Conservation (phyloP, 2,329 filamentous ascomycete species). For the Colletotrichum liriopes region DNA sequence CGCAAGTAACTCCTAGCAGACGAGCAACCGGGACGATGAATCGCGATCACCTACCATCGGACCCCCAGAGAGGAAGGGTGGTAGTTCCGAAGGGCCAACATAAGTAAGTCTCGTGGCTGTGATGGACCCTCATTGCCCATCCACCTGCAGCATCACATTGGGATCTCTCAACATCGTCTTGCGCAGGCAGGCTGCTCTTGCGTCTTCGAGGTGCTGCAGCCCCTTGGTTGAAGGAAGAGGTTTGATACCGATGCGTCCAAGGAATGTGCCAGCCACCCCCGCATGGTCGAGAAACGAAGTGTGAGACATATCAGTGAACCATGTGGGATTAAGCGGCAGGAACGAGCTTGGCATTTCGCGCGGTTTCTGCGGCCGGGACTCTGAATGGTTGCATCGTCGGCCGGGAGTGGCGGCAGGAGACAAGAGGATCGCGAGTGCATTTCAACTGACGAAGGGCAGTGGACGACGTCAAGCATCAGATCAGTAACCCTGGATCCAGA, state of each 20-base stretch:
- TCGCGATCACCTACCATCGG: background rate
- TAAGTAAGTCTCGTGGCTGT: background rate
- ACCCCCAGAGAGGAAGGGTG: background rate
- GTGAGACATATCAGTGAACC: conserved; percentile 29
- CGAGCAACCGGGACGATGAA: background rate
- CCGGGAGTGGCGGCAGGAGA: background rate
- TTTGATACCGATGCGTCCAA: conserved; percentile 8
- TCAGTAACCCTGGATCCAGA: background rate
- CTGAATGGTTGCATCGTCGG: background rate
- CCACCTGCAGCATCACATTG: background rate
- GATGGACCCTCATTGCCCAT: background rate
- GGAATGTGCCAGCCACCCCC: conserved; percentile 6
- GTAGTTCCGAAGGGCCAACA: background rate
- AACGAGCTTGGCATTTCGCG: conserved; percentile 14
- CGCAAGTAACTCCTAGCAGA: background rate
- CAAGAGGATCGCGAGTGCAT: background rate
- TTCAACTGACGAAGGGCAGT: background rate
- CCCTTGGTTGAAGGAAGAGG: background rate
- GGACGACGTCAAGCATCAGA: background rate
- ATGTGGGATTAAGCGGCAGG: conserved; percentile 19
- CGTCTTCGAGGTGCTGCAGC: background rate
- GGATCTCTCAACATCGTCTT: background rate
- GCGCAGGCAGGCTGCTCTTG: background rate
- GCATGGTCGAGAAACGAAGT: conserved; percentile 8
- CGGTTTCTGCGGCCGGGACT: background rate